Evolutionary conservation across 2,329 filamentous ascomycete species (phyloP), one percentile per base, ranked within the genome.

Genomic region (Emydomyces testavorans): DNA sequence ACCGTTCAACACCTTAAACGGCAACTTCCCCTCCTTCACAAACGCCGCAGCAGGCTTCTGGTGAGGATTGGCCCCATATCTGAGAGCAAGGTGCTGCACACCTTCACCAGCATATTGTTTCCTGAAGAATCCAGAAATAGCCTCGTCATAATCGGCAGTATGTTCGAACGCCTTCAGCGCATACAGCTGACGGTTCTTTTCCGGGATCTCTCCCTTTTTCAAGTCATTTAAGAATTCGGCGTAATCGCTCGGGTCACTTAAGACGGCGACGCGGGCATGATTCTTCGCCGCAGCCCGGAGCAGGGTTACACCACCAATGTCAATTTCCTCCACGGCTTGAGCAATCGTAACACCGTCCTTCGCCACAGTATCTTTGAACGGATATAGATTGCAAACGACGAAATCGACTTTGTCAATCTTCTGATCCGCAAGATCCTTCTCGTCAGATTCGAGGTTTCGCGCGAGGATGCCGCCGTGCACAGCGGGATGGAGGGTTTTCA

Each of bases 91-190:
- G 68, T 94, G 81, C 71, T 95, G 86, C 54, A 79, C 70, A 55
- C 89, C 89, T 51, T 88, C 82, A 54, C 81, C 80, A 50, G 92
- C 88, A 64, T 96, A 98, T 71, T 94, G 83, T 76, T 93, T 90
- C 65, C 92, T 84, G 80, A 98, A 98, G 75, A 94, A 98, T 61
- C 85, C 85, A 29, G 90, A 83, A 65, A 98, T 98, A 58, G 92
- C 86, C 36, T 80, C 78, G 65, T 98, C 92, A 68, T 98, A 98
- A 67, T 94, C 88, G 55, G 92, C 88, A 32, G 92, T 98, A 70
- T 96, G 92, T 71, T 94, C 87, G 63, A 98, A 98, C 13, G 92
- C 92, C 77, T 98, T 98, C 60, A 96, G 79, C 21, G 92, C 90
- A 64, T 94, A 95, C 50, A 79, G 73, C 66, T 94, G 88, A 57